A percentile compares a stretch with the other conserved stretches of the same genome.
phyloP scores from a whole-genome alignment of 495 filamentous ascomycete species.

The Chlorociboria aeruginascens region DNA sequence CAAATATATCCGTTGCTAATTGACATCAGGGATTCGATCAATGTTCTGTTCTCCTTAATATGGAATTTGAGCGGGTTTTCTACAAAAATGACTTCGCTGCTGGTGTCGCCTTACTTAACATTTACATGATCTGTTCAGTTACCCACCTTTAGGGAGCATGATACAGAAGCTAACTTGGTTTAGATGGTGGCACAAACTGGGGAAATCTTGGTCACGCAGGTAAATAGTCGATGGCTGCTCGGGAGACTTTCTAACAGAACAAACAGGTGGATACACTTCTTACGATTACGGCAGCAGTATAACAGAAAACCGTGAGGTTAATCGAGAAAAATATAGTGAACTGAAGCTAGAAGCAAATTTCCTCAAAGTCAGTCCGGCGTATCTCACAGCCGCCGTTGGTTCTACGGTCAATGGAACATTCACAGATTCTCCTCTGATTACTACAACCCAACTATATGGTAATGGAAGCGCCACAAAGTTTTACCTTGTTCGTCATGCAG shows the following conservation, averaged over 20 bases:
- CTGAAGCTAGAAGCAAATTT: constrained; percentile 66
- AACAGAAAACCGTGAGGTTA: constrained; percentile 51
- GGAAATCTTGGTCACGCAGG: constrained; percentile 65
- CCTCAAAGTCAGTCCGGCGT: constrained; percentile 53
- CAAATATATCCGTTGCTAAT: not conserved
- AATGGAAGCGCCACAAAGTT: constrained; percentile 40
- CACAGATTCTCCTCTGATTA: constrained; percentile 28
- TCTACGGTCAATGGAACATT: constrained; percentile 33
- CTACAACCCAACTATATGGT: constrained; percentile 48
- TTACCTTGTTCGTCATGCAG: constrained; percentile 52
- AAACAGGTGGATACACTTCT: constrained; percentile 46
- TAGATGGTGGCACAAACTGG: constrained; percentile 49
- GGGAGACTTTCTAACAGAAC: constrained; percentile 19
- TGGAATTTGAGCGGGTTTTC: constrained; percentile 65
- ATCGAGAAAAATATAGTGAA: constrained; percentile 68
- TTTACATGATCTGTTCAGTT: constrained; percentile 52
- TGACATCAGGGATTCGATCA: constrained; percentile 41
- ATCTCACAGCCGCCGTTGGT: constrained; percentile 29
- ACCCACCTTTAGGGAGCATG: constrained; percentile 1
- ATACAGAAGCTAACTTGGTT: constrained; percentile 11
- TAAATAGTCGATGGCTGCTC: constrained; percentile 30
- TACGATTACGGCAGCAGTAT: constrained; percentile 58
- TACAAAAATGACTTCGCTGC: constrained; percentile 69
- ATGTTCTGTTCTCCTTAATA: constrained; percentile 50
- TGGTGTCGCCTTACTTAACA: constrained; percentile 45